These are phyloP conservation scores for Dipodascus geniculatus DNA, from an alignment of 805 yeast species.

Conservation along the genomic window DNA sequence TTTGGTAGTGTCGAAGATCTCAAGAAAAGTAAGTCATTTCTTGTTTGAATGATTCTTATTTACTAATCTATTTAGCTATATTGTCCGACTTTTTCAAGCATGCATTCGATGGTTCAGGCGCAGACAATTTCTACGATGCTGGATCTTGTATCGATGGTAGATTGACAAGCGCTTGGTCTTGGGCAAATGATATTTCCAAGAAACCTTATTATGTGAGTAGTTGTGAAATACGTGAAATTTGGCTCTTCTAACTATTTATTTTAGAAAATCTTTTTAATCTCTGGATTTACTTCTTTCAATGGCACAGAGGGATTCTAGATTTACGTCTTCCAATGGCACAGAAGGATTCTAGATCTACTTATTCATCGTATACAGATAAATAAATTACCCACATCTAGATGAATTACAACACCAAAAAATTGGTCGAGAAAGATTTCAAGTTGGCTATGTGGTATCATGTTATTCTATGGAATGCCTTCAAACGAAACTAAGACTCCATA, in stretches of 20 bases:
- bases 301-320: constrained; percentile 47
- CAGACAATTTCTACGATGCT: constrained; percentile 72
- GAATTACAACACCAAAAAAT: too few species aligned
- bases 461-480: too few species aligned
- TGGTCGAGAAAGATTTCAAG: too few species aligned
- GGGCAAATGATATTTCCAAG: constrained; percentile 59
- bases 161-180: constrained; percentile 72
- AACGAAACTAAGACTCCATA: constrained; percentile 13
- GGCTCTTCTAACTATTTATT: constrained; percentile 11
- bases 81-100: constrained; percentile 42
- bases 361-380: too few species aligned
- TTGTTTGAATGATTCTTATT: constrained; percentile 35
- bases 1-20: constrained; percentile 46
- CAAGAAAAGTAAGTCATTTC: constrained; percentile 28
- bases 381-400: too few species aligned
- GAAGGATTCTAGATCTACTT: too few species aligned
- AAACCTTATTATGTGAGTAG: constrained; percentile 39
- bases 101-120: constrained; percentile 72
- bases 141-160: constrained; percentile 81
- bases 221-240: constrained; percentile 11
- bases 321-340: too few species aligned
- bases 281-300: constrained; percentile 68
- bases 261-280: constrained; percentile 41
- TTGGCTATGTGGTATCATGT: too few species aligned
- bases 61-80: constrained; percentile 17